phyloP scores from a whole-genome alignment of 306 rosid genomes.

The Acacia crassicarpa region DNA sequence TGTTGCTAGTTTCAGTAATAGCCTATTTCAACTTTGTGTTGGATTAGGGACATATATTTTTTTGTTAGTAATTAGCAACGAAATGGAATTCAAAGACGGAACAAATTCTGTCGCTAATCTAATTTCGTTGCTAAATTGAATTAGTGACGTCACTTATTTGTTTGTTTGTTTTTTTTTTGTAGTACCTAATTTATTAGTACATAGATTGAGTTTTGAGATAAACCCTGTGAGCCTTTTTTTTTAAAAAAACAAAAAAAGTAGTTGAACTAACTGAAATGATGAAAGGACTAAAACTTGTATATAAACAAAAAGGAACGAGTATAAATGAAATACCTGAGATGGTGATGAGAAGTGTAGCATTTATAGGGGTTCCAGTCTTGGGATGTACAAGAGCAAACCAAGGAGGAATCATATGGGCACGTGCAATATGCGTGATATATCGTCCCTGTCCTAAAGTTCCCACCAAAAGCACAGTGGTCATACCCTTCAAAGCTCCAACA shows the following conservation, averaged over 20 bases:
- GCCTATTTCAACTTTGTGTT: too few relatives aligned
- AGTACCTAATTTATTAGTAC: too few relatives aligned
- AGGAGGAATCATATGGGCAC: constrained; percentile 79
- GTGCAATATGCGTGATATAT: constrained; percentile 73
- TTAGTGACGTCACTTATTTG: too few relatives aligned
- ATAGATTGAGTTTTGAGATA: not conserved
- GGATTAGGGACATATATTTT: too few relatives aligned
- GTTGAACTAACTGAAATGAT: not conserved
- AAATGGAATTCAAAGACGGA: too few relatives aligned
- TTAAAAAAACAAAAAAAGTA: not conserved
- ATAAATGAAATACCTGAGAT: constrained; percentile 20
- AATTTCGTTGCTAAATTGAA: too few relatives aligned
- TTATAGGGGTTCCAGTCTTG: constrained; percentile 75
- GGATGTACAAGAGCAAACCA: constrained; percentile 83
- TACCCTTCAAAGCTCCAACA: constrained; percentile 70
- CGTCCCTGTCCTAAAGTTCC: constrained; percentile 59
- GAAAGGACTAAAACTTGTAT: not conserved
- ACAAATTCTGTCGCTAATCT: too few relatives aligned
- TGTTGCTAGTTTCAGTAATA: too few relatives aligned
- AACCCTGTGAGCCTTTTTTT: not conserved
- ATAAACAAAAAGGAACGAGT: not conserved
- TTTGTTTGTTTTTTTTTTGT: too few relatives aligned
- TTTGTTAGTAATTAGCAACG: too few relatives aligned
- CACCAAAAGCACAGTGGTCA: constrained; percentile 73
- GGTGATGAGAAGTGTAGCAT: constrained; percentile 63